These are phyloP conservation scores for Celoporthe dispersa DNA, from an alignment of 2,329 filamentous ascomycete genomes.

Conservation along the genomic window DNA sequence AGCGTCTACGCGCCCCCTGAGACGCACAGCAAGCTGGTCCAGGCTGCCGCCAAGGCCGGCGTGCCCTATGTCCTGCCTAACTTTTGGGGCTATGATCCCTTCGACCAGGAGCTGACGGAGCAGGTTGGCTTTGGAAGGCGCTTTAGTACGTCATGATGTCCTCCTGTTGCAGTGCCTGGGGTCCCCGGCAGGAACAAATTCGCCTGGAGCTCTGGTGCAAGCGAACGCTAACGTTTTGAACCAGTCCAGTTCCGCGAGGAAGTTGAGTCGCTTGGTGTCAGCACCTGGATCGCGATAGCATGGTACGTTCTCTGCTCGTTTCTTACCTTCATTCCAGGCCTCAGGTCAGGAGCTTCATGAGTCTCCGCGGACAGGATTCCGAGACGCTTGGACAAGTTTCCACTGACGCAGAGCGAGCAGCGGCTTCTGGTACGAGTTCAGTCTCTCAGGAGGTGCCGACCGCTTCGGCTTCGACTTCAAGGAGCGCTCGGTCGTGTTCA, in stretches of 20 bases:
- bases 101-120: constrained; percentile 24
- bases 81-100: constrained; percentile 38
- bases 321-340: too few relatives aligned
- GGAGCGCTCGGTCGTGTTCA: constrained; percentile 39
- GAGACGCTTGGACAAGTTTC: neutral
- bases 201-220: too few relatives aligned
- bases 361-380: neutral
- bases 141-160: constrained; percentile 28
- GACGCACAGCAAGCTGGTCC: constrained; percentile 44
- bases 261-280: constrained; percentile 44
- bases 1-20: constrained; percentile 41
- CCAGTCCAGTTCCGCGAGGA: constrained; percentile 35
- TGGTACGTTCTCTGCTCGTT: constrained; percentile 32
- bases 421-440: constrained; percentile 59
- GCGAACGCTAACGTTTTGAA: neutral
- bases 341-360: neutral
- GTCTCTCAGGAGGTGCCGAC: constrained; percentile 40
- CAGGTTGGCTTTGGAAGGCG: constrained; percentile 9
- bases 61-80: constrained; percentile 53
- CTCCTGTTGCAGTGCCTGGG: neutral
- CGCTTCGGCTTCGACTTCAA: constrained; percentile 37
- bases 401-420: neutral
- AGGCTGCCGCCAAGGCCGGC: constrained; percentile 48
- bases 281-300: constrained; percentile 39
- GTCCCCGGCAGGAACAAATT: neutral